Percentiles rank a stretch among this genome's conserved stretches.
These are phyloP conservation scores for Aureobasidium pullulans DNA, from an alignment of 2,329 filamentous ascomycete species.

Conservation along the genomic window DNA sequence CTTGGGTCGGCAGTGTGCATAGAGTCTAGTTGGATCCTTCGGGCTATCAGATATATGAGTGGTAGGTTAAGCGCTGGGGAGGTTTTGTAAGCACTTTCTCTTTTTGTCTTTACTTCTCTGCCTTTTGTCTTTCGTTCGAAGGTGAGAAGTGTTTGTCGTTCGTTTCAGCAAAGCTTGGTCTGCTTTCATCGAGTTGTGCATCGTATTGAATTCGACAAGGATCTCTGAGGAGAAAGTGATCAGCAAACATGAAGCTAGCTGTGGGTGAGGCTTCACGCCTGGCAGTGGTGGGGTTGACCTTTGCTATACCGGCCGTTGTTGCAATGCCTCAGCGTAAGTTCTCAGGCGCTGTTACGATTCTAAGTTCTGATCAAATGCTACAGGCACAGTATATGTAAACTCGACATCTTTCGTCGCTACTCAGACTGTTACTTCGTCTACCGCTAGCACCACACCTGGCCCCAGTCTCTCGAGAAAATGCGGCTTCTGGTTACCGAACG, in stretches of 20 bases:
- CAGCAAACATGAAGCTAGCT: background rate
- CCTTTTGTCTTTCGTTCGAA: background rate
- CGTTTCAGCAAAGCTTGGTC: background rate
- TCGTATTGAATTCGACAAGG: no score
- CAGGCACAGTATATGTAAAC: background rate
- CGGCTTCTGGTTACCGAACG: background rate
- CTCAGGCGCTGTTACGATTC: no score
- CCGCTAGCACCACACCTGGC: background rate
- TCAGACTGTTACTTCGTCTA: background rate
- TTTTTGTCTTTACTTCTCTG: background rate
- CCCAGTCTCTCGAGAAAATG: background rate
- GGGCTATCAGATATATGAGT: background rate
- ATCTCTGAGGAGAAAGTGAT: no score
- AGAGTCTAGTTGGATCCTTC: background rate
- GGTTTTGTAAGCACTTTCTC: background rate
- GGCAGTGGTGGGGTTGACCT: background rate
- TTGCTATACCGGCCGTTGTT: background rate
- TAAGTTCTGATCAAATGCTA: background rate
- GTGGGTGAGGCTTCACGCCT: background rate
- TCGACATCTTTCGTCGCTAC: background rate
- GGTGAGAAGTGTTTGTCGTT: background rate
- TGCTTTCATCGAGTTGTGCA: background rate
- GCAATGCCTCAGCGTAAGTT: background rate
- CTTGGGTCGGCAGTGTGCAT: background rate
- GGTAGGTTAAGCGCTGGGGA: background rate